phyloP scores from a whole-genome alignment of 1,284 basidiomycete genomes.

The Ustilago lituana region DNA sequence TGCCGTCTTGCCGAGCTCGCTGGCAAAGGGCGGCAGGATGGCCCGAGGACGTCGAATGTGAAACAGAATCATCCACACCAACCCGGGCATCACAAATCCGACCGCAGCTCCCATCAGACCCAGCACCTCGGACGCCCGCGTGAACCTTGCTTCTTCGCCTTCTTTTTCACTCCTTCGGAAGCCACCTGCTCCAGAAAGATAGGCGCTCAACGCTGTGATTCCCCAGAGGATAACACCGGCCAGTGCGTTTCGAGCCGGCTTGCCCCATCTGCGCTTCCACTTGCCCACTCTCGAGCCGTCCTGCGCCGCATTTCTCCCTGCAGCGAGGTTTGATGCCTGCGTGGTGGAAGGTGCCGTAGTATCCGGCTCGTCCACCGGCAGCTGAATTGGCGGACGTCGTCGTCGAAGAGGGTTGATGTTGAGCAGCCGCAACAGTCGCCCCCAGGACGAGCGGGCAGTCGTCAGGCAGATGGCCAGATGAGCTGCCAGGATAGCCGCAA shows the following conservation, averaged over 20 bases:
- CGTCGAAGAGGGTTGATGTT: conserved; percentile 53
- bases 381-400: conserved; percentile 21
- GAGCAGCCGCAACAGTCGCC: conserved; percentile 52
- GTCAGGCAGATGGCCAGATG: conserved; percentile 61
- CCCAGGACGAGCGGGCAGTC: conserved; percentile 62
- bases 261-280: conserved; percentile 53
- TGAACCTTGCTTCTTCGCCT: conserved; percentile 61
- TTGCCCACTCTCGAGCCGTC: conserved; percentile 10
- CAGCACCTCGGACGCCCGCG: conserved; percentile 53
- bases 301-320: conserved; percentile 2
- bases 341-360: not conserved
- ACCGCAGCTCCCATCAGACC: conserved; percentile 61
- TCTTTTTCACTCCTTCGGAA: conserved; percentile 53
- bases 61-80: conserved; percentile 65
- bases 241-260: conserved; percentile 52
- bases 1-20: conserved; percentile 46
- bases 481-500: conserved; percentile 54
- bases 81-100: conserved; percentile 60
- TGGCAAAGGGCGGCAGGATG: conserved; percentile 56
- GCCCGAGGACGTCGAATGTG: conserved; percentile 59
- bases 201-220: conserved; percentile 55
- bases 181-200: conserved; percentile 60
- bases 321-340: not conserved
- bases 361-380: conserved; percentile 12
- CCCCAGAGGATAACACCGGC: conserved; percentile 59